These are phyloP conservation scores for Volutella citrinella DNA, from an alignment of 2,329 filamentous ascomycete genomes.

Conservation along the genomic window DNA sequence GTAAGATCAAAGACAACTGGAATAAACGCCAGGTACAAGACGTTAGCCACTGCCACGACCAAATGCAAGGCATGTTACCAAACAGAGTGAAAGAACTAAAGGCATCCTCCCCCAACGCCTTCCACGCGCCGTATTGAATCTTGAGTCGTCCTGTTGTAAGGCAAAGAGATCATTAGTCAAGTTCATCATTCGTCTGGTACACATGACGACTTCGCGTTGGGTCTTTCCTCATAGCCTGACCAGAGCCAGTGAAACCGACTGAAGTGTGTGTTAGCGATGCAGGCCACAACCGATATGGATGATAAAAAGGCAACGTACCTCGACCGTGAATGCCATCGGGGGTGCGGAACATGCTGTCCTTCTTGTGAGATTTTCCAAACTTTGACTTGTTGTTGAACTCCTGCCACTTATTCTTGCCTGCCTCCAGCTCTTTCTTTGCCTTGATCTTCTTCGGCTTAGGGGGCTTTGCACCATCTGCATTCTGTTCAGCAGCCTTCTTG, in stretches of 20 bases:
- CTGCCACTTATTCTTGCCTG: constrained; percentile 90
- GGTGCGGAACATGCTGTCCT: constrained; percentile 96
- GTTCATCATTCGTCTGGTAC: constrained; percentile 73
- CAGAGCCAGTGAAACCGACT: constrained; percentile 97
- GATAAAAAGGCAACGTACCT: constrained; percentile 53
- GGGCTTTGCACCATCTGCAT: constrained; percentile 66
- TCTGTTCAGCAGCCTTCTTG: constrained; percentile 59
- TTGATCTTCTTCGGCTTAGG: constrained; percentile 86
- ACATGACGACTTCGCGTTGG: constrained; percentile 77
- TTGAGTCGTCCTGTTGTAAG: no score
- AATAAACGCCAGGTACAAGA: constrained; percentile 23
- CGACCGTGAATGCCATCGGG: constrained; percentile 81
- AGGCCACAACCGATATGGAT: not conserved
- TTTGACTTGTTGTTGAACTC: constrained; percentile 82
- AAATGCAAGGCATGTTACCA: constrained; percentile 34
- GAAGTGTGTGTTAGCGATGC: constrained; percentile 18
- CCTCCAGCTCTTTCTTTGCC: constrained; percentile 86
- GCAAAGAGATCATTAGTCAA: constrained; percentile 53
- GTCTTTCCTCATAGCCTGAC: constrained; percentile 94
- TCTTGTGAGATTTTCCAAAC: constrained; percentile 65
- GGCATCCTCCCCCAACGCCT: constrained; percentile 24
- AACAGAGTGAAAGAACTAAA: constrained; percentile 27
- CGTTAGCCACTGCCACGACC: constrained; percentile 42
- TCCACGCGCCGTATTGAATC: no score
- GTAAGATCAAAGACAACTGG: constrained; percentile 18